phyloP scores from a whole-genome alignment of 225 moss, liverwort and hornwort species.

The Pseudoscleropodium purum region DNA sequence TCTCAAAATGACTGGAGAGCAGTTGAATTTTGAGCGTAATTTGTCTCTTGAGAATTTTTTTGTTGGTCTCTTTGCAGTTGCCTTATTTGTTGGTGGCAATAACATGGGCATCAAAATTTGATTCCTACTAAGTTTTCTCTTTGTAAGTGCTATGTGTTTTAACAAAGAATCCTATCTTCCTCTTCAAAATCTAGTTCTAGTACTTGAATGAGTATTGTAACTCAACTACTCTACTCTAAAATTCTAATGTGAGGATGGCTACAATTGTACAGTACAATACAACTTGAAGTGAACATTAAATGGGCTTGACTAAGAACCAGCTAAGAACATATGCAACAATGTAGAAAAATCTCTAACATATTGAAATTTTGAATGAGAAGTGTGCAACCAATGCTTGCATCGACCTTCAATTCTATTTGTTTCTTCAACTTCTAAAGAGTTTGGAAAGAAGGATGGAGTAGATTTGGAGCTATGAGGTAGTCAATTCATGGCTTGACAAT shows the following conservation, averaged over 20 bases:
- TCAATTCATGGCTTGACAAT: background rate
- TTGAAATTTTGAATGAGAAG: background rate
- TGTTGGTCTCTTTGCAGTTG: background rate
- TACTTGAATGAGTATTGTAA: background rate
- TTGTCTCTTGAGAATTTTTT: background rate
- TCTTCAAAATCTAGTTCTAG: background rate
- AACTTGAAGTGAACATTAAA: background rate
- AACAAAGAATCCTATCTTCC: background rate
- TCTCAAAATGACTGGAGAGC: background rate
- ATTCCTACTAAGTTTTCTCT: background rate
- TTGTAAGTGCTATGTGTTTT: too few species aligned
- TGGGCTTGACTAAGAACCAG: background rate
- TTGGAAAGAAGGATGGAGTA: rapidly evolving
- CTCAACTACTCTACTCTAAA: background rate
- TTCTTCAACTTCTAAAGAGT: background rate
- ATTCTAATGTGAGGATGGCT: background rate
- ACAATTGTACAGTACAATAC: background rate
- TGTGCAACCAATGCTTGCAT: too few species aligned
- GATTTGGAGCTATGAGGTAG: background rate
- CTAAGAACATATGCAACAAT: background rate
- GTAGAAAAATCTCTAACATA: background rate
- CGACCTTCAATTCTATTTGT: background rate
- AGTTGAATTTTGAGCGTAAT: background rate
- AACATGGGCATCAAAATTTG: background rate
- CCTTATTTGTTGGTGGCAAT: background rate